Evolutionary conservation across 2,329 filamentous ascomycete genomes (phyloP), one percentile per base, ranked within the genome.

Genomic region (Diplodia corticola): DNA sequence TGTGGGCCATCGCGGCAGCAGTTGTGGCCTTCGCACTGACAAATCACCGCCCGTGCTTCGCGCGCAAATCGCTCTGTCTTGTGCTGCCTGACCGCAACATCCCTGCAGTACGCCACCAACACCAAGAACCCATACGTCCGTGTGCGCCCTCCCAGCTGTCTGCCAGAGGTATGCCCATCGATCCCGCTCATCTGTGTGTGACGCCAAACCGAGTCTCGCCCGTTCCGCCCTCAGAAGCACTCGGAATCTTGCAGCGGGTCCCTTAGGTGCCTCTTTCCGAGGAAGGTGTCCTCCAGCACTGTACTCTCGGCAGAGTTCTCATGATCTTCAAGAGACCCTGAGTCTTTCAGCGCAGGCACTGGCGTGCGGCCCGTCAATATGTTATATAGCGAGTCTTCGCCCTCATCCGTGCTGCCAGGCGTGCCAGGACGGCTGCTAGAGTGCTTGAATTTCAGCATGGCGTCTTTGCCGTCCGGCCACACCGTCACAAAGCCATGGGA

Each of bases 371-470:
- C 82, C 1, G 80, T 81, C 13, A 84, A 70, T 5, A 83, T 79
- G 26, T 83, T 80, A 59, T 80, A 80, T 26, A 84, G 69, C 49
- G 80, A 82, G 68, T 84, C 82, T 30, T 83, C 80, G 63, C 77
- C 80, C 5, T 75, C 75, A 5, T 80, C 77, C 9, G 35, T 35
- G 35, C 72, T 73, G 12, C 77, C 73, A 4, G 71, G 69, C 0
- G 64, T 70, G 9, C 74, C 72, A 7, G 65, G 66, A 12, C 64
- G 40, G 20, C 67, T 66, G n/a, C 28, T 46, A 9, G 64, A 51
- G n/a, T 35, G 46, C 24, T 33, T 46, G 65, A 76, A 76, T 3
- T 70, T 69, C 5, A 76, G 68, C 26, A 78, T 74, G 37, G 71
- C 66, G 49, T 78, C 74, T 50, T 66, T 66, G 54, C 64, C 64